A percentile compares a stretch with the other conserved stretches of the same genome.
Conservation (phyloP, 208 protist species). For the Strigomonas oncopelti region DNA sequence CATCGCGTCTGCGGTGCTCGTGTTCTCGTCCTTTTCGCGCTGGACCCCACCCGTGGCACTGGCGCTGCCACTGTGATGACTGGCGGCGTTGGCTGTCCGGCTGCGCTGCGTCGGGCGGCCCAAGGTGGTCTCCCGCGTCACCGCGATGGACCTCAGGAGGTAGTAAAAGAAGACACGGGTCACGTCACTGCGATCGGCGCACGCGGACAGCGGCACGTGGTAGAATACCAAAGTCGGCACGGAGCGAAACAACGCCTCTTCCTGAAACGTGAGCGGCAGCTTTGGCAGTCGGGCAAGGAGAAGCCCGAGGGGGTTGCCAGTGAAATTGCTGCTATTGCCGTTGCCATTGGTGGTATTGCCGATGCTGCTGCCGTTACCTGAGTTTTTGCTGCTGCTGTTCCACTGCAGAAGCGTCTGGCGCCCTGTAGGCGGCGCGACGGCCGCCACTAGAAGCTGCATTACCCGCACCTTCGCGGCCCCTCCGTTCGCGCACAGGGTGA, state of each 20-base stretch:
- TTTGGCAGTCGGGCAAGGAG: background rate
- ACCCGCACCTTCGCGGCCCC: background rate
- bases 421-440: too few relatives aligned
- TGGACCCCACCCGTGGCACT: background rate
- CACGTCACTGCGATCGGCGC: conserved; percentile 6
- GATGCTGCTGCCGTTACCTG: background rate
- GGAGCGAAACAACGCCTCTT: background rate
- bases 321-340: background rate
- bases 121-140: conserved; percentile 12
- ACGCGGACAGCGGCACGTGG: background rate
- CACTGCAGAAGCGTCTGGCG: background rate
- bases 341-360: background rate
- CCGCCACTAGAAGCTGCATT: background rate
- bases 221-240: background rate
- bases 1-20: background rate
- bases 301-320: background rate
- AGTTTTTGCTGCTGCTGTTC: background rate
- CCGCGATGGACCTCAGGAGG: conserved; percentile 9
- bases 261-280: background rate
- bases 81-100: background rate
- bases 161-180: conserved; percentile 11
- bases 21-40: background rate
- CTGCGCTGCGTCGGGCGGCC: background rate
- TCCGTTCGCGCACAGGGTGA: background rate
- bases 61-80: background rate